Base-by-base conservation (phyloP, 331 rosid genomes). In the Pyrus hybrid region DNA sequence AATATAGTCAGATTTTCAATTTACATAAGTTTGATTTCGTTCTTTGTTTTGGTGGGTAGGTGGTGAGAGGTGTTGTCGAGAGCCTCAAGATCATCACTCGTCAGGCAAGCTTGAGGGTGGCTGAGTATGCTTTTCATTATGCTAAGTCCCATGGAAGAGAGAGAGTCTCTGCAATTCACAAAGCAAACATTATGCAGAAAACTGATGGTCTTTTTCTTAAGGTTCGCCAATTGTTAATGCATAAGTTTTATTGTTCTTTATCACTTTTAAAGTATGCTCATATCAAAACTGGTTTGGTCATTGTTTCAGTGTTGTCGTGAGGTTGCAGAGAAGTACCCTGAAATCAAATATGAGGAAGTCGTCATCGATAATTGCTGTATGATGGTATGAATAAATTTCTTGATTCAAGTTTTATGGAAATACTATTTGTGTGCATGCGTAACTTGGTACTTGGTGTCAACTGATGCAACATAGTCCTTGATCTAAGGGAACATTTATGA, bases 171-270 rank as follows among this genome's bases (percentile, higher is more conserved):
- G 98, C 97, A 6, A 93, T 93, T 29, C 98, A 93, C 90, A 93
- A 93, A 83, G 98, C 98, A 60, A 93, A 93, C 73, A 93, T 93
- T 73, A 93, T 93, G 98, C 97, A 93, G 85, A 93, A 93, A 85
- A 93, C 98, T 28, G 98, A 93, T 81, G 98, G 98, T 76, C 98
- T 93, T 77, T 93, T 93, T 71, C 97, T 93, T 69, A 90, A 93
- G 98, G 97, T 93, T 35, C n/a, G 68, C 47, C 29, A 63, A 41
- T 53, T 69, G 68, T 72, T 30, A 17, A 68, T 43, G 47, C 14
- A 17, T 49, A 33, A 49, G 53, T n/a, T 35, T 25, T 54, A 41
- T 74, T 81, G 10, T 28, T 73, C 21, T 29, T 63, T n/a, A 22
- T 30, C 13, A 26, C 72, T 68, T 73, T 20, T 67, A n/a, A 17